A percentile compares a stretch with the other conserved stretches of the same genome.
These are phyloP conservation scores for Kodamaea arcana DNA, from an alignment of 1,139 yeast species.

Conservation along the genomic window DNA sequence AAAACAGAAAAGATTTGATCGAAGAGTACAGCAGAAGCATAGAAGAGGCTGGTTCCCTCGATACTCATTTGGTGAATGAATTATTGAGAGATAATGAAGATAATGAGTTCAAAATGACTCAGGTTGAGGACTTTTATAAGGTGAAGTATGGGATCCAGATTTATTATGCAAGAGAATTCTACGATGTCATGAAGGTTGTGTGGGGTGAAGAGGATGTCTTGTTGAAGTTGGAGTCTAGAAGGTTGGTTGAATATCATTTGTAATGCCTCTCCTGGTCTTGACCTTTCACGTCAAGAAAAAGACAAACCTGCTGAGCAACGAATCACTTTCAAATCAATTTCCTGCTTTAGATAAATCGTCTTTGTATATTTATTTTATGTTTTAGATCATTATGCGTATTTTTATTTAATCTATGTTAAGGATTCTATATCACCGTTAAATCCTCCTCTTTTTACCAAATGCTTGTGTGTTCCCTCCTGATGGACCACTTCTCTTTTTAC, in stretches of 20 bases:
- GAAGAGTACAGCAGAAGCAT: constrained; percentile 46
- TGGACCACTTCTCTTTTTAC: constrained; percentile 59
- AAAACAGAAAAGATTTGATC: constrained; percentile 67
- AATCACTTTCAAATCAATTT: too few species aligned
- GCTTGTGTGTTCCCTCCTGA: constrained; percentile 35
- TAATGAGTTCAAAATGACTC: constrained; percentile 26
- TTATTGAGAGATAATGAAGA: constrained; percentile 36
- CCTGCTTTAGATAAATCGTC: too few species aligned
- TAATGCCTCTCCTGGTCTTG: constrained; percentile 10
- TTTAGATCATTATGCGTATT: too few species aligned
- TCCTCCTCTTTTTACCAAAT: constrained; percentile 25
- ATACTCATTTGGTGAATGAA: constrained; percentile 23
- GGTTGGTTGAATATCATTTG: constrained; percentile 38
- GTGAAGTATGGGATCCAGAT: constrained; percentile 55
- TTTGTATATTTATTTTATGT: too few species aligned
- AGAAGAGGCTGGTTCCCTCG: constrained; percentile 25
- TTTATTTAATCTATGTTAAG: too few species aligned
- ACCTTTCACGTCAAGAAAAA: too few species aligned
- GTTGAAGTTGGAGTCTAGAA: constrained; percentile 26
- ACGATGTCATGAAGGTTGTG: constrained; percentile 67
- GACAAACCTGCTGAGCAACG: too few species aligned
- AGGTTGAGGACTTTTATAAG: constrained; percentile 45
- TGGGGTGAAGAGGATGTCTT: constrained; percentile 53
- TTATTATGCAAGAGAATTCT: constrained; percentile 67
- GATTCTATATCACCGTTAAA: too few species aligned